Percentiles rank a stretch among this genome's conserved stretches.
Conservation (phyloP, 2,329 filamentous ascomycete species). For the Didymellaceae sp. region DNA sequence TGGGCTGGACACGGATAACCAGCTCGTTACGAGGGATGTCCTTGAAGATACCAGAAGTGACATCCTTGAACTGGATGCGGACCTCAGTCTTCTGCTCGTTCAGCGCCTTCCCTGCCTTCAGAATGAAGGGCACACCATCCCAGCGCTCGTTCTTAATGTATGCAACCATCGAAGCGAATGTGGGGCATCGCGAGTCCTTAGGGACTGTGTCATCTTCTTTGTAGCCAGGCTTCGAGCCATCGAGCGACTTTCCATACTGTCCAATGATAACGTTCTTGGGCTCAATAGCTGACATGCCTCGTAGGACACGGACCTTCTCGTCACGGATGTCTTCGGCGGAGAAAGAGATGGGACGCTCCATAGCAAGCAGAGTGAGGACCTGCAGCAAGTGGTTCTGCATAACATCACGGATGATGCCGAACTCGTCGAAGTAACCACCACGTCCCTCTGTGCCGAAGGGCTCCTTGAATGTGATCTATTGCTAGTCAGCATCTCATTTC, state of each 20-base stretch:
- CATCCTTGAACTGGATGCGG: slow-evolving; percentile 98
- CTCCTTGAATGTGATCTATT: slow-evolving; percentile 94
- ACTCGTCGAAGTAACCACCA: slow-evolving; percentile 99
- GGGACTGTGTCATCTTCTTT: slow-evolving; percentile 99
- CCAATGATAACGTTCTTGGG: slow-evolving; percentile 99
- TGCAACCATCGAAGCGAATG: slow-evolving; percentile 94
- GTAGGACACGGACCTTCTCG: slow-evolving; percentile 95
- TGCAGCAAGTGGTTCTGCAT: slow-evolving; percentile 99
- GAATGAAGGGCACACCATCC: slow-evolving; percentile 98
- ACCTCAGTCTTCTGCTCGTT: slow-evolving; percentile 99
- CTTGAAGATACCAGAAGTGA: slow-evolving; percentile 99
- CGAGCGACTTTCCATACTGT: slow-evolving; percentile 94
- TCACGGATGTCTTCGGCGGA: slow-evolving; percentile 97
- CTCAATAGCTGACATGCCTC: slow-evolving; percentile 91
- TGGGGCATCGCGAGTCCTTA: slow-evolving; percentile 95
- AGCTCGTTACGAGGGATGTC: slow-evolving; percentile 99
- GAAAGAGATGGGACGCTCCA: slow-evolving; percentile 98
- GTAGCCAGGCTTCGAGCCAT: slow-evolving; percentile 95
- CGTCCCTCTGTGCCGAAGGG: slow-evolving; percentile 98
- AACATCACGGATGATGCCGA: slow-evolving; percentile 98
- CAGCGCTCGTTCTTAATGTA: slow-evolving; percentile 99
- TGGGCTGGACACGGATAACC: slow-evolving; percentile 98
- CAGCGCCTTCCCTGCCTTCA: slow-evolving; percentile 98
- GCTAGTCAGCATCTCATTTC: slow-evolving; percentile 17
- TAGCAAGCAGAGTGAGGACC: slow-evolving; percentile 92